phyloP scores from a whole-genome alignment of 75 land plant species.

The Pinus taeda region DNA sequence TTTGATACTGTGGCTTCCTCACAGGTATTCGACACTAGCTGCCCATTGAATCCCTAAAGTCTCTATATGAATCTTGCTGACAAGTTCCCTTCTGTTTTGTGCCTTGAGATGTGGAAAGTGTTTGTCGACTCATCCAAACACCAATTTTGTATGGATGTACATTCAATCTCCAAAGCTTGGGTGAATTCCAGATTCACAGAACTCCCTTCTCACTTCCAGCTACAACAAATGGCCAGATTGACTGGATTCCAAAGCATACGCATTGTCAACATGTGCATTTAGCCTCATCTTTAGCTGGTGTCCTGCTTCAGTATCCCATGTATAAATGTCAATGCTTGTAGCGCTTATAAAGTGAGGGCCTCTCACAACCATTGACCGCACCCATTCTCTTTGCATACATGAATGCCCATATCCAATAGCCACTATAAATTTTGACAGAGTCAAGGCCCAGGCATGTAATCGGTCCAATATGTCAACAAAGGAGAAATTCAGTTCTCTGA shows the following conservation, averaged over 20 bases:
- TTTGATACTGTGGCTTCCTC: too few relatives aligned
- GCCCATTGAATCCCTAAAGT: too few relatives aligned
- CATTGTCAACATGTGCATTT: slow-evolving; percentile 63
- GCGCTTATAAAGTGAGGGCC: slow-evolving; percentile 60
- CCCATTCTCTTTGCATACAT: slow-evolving; percentile 94
- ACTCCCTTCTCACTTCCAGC: slow-evolving; percentile 86
- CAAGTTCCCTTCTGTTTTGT: too few relatives aligned
- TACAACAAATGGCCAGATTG: slow-evolving; percentile 73
- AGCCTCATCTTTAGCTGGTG: slow-evolving; percentile 25
- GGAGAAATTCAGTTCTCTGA: slow-evolving; percentile 33
- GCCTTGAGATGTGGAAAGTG: too few relatives aligned
- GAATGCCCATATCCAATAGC: slow-evolving; percentile 93
- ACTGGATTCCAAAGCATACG: slow-evolving; percentile 69
- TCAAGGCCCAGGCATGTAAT: slow-evolving; percentile 83
- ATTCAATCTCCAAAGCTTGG: slow-evolving; percentile 82
- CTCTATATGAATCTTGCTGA: too few relatives aligned
- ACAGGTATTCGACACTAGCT: too few relatives aligned
- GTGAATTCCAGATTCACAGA: slow-evolving; percentile 94
- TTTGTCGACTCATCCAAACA: too few relatives aligned
- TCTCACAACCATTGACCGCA: slow-evolving; percentile 68
- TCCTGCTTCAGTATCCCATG: slow-evolving; percentile 76
- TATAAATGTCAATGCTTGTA: slow-evolving; percentile 78
- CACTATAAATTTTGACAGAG: slow-evolving; percentile 66
- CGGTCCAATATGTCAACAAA: slow-evolving; percentile 89
- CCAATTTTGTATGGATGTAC: not conserved